Conservation (phyloP, 2,329 filamentous ascomycete genomes). For the Lachnum nothofagi region DNA sequence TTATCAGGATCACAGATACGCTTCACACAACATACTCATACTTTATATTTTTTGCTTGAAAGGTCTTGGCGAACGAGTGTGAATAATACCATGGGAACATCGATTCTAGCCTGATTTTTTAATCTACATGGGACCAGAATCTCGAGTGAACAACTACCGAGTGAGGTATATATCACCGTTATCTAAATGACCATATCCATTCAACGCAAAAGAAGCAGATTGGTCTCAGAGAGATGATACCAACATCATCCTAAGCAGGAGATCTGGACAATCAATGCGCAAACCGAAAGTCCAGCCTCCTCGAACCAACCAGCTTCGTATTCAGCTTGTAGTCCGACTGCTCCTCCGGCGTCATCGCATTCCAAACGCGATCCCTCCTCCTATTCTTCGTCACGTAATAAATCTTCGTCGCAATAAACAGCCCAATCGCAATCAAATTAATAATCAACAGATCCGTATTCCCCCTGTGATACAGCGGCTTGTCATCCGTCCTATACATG, state of each 20-base stretch:
- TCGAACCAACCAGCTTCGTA: constrained; percentile 36
- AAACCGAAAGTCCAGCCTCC: constrained; percentile 38
- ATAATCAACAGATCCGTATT: constrained; percentile 54
- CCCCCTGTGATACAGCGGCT: constrained; percentile 51
- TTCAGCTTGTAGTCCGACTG: constrained; percentile 32
- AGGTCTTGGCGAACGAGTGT: too few species aligned
- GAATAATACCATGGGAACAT: too few species aligned
- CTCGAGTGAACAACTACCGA: too few species aligned
- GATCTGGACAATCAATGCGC: constrained; percentile 26
- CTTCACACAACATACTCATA: too few species aligned
- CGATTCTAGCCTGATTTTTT: too few species aligned
- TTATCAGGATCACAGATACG: too few species aligned
- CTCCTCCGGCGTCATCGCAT: constrained; percentile 41
- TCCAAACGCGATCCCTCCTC: constrained; percentile 39
- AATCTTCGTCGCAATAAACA: constrained; percentile 46
- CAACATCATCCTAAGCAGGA: neutral
- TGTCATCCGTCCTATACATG: constrained; percentile 48
- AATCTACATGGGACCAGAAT: too few species aligned
- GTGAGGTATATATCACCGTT: too few species aligned
- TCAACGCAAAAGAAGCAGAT: too few species aligned
- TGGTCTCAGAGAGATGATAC: too few species aligned
- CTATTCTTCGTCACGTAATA: constrained; percentile 46
- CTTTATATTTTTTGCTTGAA: too few species aligned
- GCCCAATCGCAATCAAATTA: constrained; percentile 39
- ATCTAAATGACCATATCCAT: too few species aligned